These are phyloP conservation scores for Coemansia sp. DNA, from an alignment of 192 early-diverging fungal species.

Conservation along the genomic window DNA sequence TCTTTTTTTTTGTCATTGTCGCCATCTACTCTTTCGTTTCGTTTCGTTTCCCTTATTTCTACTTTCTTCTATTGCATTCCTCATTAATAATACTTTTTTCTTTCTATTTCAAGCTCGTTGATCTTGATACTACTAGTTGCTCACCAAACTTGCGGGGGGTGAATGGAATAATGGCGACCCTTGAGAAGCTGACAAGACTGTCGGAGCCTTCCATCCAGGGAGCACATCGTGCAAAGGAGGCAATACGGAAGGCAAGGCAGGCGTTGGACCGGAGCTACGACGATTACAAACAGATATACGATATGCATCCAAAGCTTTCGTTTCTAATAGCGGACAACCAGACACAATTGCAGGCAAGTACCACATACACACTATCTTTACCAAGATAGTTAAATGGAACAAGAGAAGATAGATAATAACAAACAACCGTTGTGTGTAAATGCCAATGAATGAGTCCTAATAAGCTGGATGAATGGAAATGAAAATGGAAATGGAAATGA, in stretches of 20 bases:
- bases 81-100: no score
- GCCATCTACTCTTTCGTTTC: background rate
- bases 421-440: no score
- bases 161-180: slow-evolving; percentile 33
- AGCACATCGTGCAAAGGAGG: slow-evolving; percentile 29
- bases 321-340: slow-evolving; percentile 49
- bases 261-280: slow-evolving; percentile 29
- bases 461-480: no score
- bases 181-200: slow-evolving; percentile 45
- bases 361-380: background rate
- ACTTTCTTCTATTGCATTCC: no score
- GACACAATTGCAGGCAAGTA: slow-evolving; percentile 20
- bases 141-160: background rate
- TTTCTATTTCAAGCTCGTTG: no score
- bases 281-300: slow-evolving; percentile 35
- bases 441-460: no score
- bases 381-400: background rate
- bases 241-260: slow-evolving; percentile 18
- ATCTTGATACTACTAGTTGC: no score
- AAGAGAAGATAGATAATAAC: background rate
- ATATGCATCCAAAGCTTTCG: slow-evolving; percentile 44
- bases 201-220: slow-evolving; percentile 54
- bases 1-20: background rate
- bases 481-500: no score
- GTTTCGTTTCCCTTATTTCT: background rate